Evolutionary conservation across 1,284 basidiomycete species (phyloP).

Genomic region (Leccinum fuscescens): DNA sequence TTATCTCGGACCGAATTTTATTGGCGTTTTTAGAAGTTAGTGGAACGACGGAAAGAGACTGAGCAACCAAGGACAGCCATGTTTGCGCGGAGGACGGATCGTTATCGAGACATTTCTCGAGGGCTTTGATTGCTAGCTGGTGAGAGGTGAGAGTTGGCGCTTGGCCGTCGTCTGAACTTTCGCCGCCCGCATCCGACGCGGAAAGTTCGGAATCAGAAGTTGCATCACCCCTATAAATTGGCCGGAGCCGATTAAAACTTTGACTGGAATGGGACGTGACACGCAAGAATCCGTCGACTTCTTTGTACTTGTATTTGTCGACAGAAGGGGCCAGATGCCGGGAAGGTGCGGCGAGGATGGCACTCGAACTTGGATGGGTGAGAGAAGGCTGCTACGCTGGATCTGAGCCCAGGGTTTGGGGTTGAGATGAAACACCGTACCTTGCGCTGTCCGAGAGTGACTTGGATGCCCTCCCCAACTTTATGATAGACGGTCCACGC

Average conservation of each 20-base stretch:
- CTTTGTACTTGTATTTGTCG: slow-evolving; percentile 48
- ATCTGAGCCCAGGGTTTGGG: slow-evolving; percentile 7
- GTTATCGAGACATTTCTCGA: slow-evolving; percentile 54
- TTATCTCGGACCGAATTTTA: slow-evolving; percentile 66
- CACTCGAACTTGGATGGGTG: slow-evolving; percentile 53
- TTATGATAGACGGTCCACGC: slow-evolving; percentile 48
- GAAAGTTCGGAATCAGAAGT: slow-evolving; percentile 45
- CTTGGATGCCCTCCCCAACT: slow-evolving; percentile 57
- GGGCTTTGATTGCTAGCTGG: slow-evolving; percentile 52
- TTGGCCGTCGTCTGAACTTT: slow-evolving; percentile 35
- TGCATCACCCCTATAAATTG: slow-evolving; percentile 41
- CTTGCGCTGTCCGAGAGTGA: slow-evolving; percentile 52
- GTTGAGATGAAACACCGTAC: slow-evolving; percentile 32
- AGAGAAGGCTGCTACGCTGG: slow-evolving; percentile 48
- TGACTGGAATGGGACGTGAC: slow-evolving; percentile 43
- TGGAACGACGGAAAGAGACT: slow-evolving; percentile 59
- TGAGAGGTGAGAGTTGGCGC: slow-evolving; percentile 46
- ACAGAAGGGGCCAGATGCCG: slow-evolving; percentile 43
- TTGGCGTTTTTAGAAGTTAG: slow-evolving; percentile 60
- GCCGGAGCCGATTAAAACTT: slow-evolving; percentile 44
- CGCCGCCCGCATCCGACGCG: slow-evolving; percentile 36
- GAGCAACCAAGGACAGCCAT: slow-evolving; percentile 69
- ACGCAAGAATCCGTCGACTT: slow-evolving; percentile 65
- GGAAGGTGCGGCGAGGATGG: slow-evolving; percentile 48
- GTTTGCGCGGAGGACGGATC: slow-evolving; percentile 52